Conservation (phyloP, 352 stramenopile species). For the Pythium plurisporium region DNA sequence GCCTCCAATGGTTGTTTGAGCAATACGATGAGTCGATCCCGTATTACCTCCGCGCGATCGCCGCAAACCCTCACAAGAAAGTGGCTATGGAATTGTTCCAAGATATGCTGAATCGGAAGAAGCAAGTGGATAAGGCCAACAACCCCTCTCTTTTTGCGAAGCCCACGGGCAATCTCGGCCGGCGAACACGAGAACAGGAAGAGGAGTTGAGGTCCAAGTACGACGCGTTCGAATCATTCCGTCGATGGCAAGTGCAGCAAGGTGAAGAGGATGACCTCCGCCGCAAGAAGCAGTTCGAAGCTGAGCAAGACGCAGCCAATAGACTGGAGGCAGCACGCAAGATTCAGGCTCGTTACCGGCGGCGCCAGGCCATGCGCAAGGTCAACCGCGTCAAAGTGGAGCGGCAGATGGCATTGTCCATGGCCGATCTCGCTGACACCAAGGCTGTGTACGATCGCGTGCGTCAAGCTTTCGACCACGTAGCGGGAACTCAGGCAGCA, state of each 20-base stretch:
- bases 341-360: slow-evolving; percentile 66
- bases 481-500: slow-evolving; percentile 9
- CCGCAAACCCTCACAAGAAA: slow-evolving; percentile 55
- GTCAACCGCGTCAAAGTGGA: slow-evolving; percentile 44
- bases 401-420: slow-evolving; percentile 39
- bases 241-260: slow-evolving; percentile 59
- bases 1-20: slow-evolving; percentile 66
- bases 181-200: slow-evolving; percentile 17
- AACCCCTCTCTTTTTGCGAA: slow-evolving; percentile 26
- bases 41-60: slow-evolving; percentile 70
- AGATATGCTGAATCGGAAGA: slow-evolving; percentile 59
- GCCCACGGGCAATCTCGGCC: slow-evolving; percentile 6
- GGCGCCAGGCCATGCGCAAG: slow-evolving; percentile 45
- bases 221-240: slow-evolving; percentile 61
- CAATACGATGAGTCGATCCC: slow-evolving; percentile 52
- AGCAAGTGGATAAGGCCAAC: slow-evolving; percentile 26
- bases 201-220: slow-evolving; percentile 41
- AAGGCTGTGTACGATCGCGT: slow-evolving; percentile 49
- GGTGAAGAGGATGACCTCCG: slow-evolving; percentile 45
- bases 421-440: slow-evolving; percentile 42
- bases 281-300: slow-evolving; percentile 28
- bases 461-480: slow-evolving; percentile 32
- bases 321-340: slow-evolving; percentile 38
- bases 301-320: slow-evolving; percentile 18
- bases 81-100: slow-evolving; percentile 71